Conservation (phyloP, 176 grass and related monocot species). For the Rhynchospora breviuscula region DNA sequence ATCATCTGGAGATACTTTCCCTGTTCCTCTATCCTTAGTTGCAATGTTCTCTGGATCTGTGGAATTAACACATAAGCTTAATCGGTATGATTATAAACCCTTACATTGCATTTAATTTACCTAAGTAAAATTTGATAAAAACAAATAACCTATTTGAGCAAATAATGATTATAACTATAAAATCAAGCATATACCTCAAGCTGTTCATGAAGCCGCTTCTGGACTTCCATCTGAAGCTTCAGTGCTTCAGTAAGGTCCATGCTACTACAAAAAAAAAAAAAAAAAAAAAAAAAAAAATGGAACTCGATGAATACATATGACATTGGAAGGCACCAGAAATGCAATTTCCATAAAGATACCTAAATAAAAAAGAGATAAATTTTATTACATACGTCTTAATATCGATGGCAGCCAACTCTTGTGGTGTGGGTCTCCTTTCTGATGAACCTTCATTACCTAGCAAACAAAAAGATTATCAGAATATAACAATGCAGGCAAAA, state of each 20-base stretch:
- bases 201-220: slow-evolving; percentile 95
- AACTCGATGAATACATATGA: slow-evolving; percentile 10
- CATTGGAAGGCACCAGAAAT: slow-evolving; percentile 15
- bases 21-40: slow-evolving; percentile 81
- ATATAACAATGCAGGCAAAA: not conserved
- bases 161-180: not conserved
- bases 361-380: not conserved
- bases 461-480: slow-evolving; percentile 15
- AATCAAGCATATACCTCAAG: slow-evolving; percentile 54
- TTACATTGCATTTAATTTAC: slow-evolving; percentile 10
- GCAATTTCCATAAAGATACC: slow-evolving; percentile 1
- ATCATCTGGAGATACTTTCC: slow-evolving; percentile 81
- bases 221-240: slow-evolving; percentile 94
- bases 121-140: slow-evolving; percentile 7
- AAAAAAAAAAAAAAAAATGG: slow-evolving; percentile 21
- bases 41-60: slow-evolving; percentile 79
- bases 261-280: slow-evolving; percentile 50
- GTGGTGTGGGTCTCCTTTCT: slow-evolving; percentile 39
- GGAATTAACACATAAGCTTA: slow-evolving; percentile 30
- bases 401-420: slow-evolving; percentile 48
- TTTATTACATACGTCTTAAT: slow-evolving; percentile 62
- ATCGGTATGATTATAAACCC: not conserved
- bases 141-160: slow-evolving; percentile 9
- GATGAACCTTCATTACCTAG: slow-evolving; percentile 43
- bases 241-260: slow-evolving; percentile 91